A percentile compares a stretch with the other conserved stretches of the same genome.
These are phyloP conservation scores for Diplocarpon mali DNA, from an alignment of 2,329 filamentous ascomycete species.

Conservation along the genomic window DNA sequence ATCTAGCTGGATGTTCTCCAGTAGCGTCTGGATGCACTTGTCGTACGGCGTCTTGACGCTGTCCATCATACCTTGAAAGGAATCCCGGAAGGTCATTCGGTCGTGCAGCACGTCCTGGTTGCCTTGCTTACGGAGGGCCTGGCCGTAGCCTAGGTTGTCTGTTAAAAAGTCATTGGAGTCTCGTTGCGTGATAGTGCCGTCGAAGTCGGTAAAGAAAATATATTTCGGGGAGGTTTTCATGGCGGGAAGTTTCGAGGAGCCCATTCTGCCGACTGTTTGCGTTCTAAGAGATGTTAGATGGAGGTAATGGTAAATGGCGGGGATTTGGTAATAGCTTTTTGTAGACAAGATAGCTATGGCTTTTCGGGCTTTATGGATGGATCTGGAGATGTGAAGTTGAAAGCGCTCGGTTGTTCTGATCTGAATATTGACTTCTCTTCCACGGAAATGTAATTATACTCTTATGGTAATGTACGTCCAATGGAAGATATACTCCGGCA, in stretches of 20 bases:
- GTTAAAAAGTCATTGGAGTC: constrained; percentile 65
- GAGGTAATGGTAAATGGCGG: neutral
- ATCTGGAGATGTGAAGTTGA: no score
- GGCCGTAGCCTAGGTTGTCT: constrained; percentile 82
- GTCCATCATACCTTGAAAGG: constrained; percentile 87
- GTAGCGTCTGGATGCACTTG: constrained; percentile 68
- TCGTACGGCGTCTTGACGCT: constrained; percentile 70
- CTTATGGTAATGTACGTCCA: no score
- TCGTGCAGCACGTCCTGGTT: constrained; percentile 69
- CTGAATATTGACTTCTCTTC: no score
- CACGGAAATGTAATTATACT: no score
- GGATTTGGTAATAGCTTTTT: no score
- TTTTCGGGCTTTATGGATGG: no score
- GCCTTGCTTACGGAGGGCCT: constrained; percentile 54
- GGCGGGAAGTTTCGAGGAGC: constrained; percentile 37
- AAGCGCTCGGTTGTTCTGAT: no score
- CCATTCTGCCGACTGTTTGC: constrained; percentile 15
- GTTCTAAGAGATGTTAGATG: constrained; percentile 1
- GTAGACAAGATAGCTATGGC: no score
- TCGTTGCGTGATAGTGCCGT: constrained; percentile 79
- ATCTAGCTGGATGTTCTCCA: constrained; percentile 78
- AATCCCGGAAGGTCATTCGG: constrained; percentile 65
- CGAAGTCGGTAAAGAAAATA: constrained; percentile 99
- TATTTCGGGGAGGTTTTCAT: constrained; percentile 65
- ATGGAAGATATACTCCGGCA: no score